These are phyloP conservation scores for Linum usitatissimum DNA, from an alignment of 345 rosid genomes.

Conservation along the genomic window DNA sequence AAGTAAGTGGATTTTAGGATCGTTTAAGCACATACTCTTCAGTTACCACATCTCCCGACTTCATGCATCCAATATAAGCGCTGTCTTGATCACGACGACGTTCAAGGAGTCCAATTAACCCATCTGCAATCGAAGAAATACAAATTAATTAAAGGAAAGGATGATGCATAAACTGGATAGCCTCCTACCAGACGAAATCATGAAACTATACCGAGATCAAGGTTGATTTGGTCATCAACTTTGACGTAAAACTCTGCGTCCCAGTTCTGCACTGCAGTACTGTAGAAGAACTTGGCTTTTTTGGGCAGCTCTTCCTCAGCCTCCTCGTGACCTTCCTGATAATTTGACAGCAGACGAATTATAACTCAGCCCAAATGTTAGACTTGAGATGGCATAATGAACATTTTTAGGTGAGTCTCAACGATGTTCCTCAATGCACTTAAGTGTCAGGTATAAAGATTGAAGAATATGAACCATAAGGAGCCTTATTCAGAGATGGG, in stretches of 20 bases:
- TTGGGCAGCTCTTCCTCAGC: conserved; percentile 83
- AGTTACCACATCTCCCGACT: conserved; percentile 79
- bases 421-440: not conserved
- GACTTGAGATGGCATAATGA: not conserved
- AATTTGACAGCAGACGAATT: conserved; percentile 5
- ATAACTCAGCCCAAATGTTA: not conserved
- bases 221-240: conserved; percentile 67
- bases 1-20: conserved; percentile 9
- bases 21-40: conserved; percentile 42
- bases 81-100: conserved; percentile 57
- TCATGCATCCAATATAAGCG: conserved; percentile 93
- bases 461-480: no score
- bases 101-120: conserved; percentile 62
- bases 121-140: conserved; percentile 38
- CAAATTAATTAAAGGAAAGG: conserved; percentile 4
- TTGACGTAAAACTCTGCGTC: conserved; percentile 88
- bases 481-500: no score
- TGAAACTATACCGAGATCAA: conserved; percentile 64
- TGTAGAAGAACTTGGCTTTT: conserved; percentile 76
- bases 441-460: no score
- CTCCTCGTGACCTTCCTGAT: conserved; percentile 92
- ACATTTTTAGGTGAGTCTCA: not conserved
- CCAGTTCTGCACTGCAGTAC: conserved; percentile 83
- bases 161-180: not conserved
- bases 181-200: conserved; percentile 1